Evolutionary conservation across 2,329 filamentous ascomycete genomes (phyloP).

Genomic region (Cladobotryum mycophilum): DNA sequence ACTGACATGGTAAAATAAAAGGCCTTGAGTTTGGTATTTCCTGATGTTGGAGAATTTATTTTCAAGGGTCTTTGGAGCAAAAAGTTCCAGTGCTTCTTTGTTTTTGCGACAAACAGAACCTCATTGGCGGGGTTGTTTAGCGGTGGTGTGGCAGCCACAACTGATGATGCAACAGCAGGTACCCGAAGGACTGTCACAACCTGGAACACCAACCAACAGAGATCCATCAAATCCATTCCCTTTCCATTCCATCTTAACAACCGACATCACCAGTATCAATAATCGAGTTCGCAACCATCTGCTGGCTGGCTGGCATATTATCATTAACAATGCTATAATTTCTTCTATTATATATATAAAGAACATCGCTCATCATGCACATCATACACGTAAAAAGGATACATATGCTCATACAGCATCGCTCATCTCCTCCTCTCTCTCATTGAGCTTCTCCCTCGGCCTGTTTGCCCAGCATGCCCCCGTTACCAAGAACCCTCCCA

Average conservation of each 20-base stretch:
- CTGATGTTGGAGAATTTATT: not conserved
- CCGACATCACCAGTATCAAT: no score
- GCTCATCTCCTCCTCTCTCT: not conserved
- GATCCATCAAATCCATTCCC: no score
- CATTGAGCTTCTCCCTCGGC: slow-evolving; percentile 12
- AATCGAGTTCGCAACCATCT: no score
- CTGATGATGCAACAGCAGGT: no score
- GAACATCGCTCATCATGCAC: not conserved
- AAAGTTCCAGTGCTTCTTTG: no score
- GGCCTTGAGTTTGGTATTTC: not conserved
- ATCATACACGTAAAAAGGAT: not conserved
- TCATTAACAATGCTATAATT: not conserved
- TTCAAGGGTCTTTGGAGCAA: no score
- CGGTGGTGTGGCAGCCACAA: no score
- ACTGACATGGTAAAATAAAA: slow-evolving; percentile 22
- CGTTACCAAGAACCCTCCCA: slow-evolving; percentile 36
- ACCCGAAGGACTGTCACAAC: no score
- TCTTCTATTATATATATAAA: not conserved
- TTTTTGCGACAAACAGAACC: no score
- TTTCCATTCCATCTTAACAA: no score
- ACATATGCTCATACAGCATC: not conserved
- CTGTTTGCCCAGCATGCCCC: slow-evolving; percentile 32
- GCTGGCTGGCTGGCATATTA: not conserved
- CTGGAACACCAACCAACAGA: no score
- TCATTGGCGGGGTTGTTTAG: no score